Conservation (phyloP, 2,329 filamentous ascomycete species). For the Venturia oleaginea region DNA sequence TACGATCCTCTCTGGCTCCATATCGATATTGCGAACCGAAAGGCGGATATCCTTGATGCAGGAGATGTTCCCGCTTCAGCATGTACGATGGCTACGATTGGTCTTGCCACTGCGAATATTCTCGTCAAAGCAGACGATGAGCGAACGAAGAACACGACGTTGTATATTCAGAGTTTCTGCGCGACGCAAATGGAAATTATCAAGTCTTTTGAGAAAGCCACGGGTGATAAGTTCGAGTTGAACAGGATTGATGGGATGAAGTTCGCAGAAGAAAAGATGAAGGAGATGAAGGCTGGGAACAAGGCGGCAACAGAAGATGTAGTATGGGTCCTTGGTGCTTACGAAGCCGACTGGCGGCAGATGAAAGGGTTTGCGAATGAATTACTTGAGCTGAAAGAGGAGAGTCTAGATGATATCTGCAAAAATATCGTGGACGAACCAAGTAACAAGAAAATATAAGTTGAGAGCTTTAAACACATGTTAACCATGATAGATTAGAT, state of each 20-base stretch:
- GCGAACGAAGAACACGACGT: constrained; percentile 5
- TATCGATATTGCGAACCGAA: background rate
- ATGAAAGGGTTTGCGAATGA: constrained; percentile 8
- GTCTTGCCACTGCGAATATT: background rate
- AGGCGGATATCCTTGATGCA: constrained; percentile 6
- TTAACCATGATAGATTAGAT: no score
- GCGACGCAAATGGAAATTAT: constrained; percentile 8
- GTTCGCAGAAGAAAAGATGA: background rate
- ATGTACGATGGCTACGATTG: background rate
- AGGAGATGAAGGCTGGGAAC: constrained; percentile 3
- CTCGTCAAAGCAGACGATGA: background rate
- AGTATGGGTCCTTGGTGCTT: constrained; percentile 7
- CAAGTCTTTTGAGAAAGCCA: background rate
- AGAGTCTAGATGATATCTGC: constrained; percentile 6
- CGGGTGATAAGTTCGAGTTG: background rate
- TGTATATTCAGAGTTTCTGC: constrained; percentile 13
- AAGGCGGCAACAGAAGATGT: constrained; percentile 2
- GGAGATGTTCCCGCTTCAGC: constrained; percentile 5
- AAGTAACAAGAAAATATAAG: background rate
- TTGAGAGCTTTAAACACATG: no score
- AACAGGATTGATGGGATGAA: background rate
- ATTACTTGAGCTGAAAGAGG: constrained; percentile 8
- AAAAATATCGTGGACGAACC: background rate
- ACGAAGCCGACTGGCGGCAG: constrained; percentile 10
- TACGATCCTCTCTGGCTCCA: background rate